Evolutionary conservation across 192 early-diverging fungal genomes (phyloP).

Genomic region (Coemansia pectinata): DNA sequence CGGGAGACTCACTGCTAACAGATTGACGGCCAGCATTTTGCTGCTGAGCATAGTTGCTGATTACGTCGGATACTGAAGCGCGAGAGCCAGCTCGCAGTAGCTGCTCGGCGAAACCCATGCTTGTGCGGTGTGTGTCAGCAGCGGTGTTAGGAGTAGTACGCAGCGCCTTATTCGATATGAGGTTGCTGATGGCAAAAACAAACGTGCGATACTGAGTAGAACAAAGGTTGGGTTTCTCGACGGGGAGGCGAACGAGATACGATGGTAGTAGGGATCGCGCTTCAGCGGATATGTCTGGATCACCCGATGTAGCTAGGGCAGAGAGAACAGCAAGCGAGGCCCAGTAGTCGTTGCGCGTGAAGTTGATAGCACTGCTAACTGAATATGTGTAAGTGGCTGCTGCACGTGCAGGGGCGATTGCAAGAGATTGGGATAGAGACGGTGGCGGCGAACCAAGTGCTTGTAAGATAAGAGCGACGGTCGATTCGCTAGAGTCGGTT

Average conservation of each 20-base stretch:
- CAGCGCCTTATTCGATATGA: constrained; percentile 13
- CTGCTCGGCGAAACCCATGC: constrained; percentile 52
- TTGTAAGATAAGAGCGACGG: constrained; percentile 32
- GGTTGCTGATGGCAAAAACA: constrained; percentile 25
- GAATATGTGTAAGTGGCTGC: constrained; percentile 1
- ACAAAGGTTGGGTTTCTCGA: constrained; percentile 24
- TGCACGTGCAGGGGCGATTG: neutral
- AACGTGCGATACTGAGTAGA: constrained; percentile 14
- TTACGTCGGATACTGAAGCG: constrained; percentile 31
- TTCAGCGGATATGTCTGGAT: constrained; percentile 17
- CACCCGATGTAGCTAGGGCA: constrained; percentile 13
- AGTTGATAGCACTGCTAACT: constrained; percentile 14
- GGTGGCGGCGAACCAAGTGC: constrained; percentile 17
- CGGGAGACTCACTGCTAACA: constrained; percentile 2
- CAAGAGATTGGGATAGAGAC: constrained; percentile 9
- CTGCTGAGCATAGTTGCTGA: constrained; percentile 21
- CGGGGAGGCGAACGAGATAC: constrained; percentile 28
- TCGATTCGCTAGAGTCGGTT: constrained; percentile 8
- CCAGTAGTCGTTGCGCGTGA: constrained; percentile 38
- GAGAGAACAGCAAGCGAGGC: constrained; percentile 31
- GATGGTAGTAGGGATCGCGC: constrained; percentile 27
- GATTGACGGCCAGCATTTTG: constrained; percentile 8
- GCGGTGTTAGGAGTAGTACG: neutral
- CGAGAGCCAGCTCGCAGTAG: constrained; percentile 32
- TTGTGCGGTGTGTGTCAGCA: neutral